phyloP scores from a whole-genome alignment of 805 yeast genomes.

The Torulaspora microellipsoides region DNA sequence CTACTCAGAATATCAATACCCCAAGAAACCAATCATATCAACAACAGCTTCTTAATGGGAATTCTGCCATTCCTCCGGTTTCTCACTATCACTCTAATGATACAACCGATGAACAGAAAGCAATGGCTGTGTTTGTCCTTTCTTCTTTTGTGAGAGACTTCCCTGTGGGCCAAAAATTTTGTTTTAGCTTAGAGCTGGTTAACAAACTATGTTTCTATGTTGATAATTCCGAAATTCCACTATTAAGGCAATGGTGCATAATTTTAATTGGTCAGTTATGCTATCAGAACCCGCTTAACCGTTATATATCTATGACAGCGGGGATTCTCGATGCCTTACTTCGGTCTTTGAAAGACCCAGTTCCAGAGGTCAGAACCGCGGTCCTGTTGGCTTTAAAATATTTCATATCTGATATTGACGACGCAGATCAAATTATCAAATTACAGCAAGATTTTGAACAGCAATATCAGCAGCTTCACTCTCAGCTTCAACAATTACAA shows the following conservation, averaged over 20 bases:
- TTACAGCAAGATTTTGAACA: constrained; percentile 34
- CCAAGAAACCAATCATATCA: constrained; percentile 20
- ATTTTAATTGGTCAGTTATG: constrained; percentile 73
- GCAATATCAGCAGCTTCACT: constrained; percentile 31
- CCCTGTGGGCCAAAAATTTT: constrained; percentile 71
- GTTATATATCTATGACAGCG: constrained; percentile 61
- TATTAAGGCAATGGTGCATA: constrained; percentile 89
- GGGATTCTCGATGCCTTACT: constrained; percentile 52
- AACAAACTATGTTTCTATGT: constrained; percentile 62
- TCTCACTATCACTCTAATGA: constrained; percentile 24
- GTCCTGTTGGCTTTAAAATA: constrained; percentile 68
- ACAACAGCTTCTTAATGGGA: constrained; percentile 11
- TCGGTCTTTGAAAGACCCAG: constrained; percentile 71
- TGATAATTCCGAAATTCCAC: constrained; percentile 72
- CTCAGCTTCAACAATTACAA: constrained; percentile 30
- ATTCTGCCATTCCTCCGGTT: constrained; percentile 5
- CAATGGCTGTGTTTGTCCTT: constrained; percentile 90
- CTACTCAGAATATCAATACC: constrained; percentile 14
- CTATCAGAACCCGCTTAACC: constrained; percentile 67
- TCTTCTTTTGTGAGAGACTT: constrained; percentile 80
- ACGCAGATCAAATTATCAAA: constrained; percentile 33
- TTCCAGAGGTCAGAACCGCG: constrained; percentile 92
- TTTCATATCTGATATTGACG: constrained; percentile 49
- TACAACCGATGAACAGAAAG: constrained; percentile 76
- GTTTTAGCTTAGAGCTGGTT: constrained; percentile 70